Evolutionary conservation across 176 grass and related monocot species (phyloP).

Genomic region (Eragrostis nindensis): DNA sequence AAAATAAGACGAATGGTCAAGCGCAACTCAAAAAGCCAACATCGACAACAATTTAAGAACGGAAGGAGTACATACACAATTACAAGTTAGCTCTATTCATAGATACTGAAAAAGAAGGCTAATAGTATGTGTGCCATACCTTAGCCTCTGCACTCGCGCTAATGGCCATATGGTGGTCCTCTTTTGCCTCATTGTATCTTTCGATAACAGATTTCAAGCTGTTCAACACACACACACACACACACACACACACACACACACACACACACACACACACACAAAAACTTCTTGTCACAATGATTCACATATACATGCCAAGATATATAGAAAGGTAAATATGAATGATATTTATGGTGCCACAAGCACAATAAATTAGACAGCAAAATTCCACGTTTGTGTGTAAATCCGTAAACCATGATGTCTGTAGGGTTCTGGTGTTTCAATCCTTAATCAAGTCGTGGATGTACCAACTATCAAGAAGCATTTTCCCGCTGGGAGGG

Average conservation of each 20-base stretch:
- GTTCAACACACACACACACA: neutral
- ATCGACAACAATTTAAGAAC: too few relatives aligned
- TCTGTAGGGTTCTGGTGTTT: neutral
- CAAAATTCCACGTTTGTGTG: too few relatives aligned
- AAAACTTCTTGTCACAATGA: neutral
- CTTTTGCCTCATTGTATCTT: slow-evolving; percentile 36
- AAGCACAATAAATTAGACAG: neutral
- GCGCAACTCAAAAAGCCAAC: too few relatives aligned
- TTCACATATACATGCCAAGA: neutral
- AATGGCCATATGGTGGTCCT: slow-evolving; percentile 17
- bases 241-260: too few relatives aligned
- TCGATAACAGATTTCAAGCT: slow-evolving; percentile 45
- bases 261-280: too few relatives aligned
- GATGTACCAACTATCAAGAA: too few relatives aligned
- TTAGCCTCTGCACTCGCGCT: slow-evolving; percentile 33
- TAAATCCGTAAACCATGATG: neutral
- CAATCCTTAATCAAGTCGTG: neutral
- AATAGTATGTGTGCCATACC: neutral
- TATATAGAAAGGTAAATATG: neutral
- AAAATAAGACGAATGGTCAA: too few relatives aligned
- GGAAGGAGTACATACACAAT: too few relatives aligned
- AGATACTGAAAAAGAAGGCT: neutral
- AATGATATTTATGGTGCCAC: neutral
- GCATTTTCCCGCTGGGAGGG: too few relatives aligned
- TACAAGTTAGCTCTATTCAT: neutral